Evolutionary conservation across 345 rosid genomes (phyloP).

Genomic region (Boechera retrofracta): DNA sequence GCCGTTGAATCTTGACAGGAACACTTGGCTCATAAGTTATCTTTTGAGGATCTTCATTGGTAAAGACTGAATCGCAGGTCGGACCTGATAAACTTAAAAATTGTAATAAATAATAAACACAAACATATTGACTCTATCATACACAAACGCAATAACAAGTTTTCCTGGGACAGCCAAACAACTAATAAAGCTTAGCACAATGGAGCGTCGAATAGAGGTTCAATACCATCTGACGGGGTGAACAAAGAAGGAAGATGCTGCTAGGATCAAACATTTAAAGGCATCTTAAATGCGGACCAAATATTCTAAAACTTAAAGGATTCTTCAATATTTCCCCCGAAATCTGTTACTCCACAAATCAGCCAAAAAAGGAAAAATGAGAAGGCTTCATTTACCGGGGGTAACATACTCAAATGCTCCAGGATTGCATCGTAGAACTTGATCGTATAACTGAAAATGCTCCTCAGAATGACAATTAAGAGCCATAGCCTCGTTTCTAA

Average conservation of each 20-base stretch:
- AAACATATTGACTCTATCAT: slow-evolving; percentile 22
- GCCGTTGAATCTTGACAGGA: slow-evolving; percentile 50
- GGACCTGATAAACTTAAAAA: slow-evolving; percentile 78
- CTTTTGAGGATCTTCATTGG: slow-evolving; percentile 53
- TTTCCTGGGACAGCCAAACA: slow-evolving; percentile 15
- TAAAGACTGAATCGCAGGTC: slow-evolving; percentile 55
- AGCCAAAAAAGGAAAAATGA: slow-evolving; percentile 29
- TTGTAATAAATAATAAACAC: slow-evolving; percentile 66
- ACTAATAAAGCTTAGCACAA: slow-evolving; percentile 28
- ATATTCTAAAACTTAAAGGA: slow-evolving; percentile 10
- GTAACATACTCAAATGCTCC: slow-evolving; percentile 85
- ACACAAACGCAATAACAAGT: slow-evolving; percentile 21
- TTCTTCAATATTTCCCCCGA: slow-evolving; percentile 14
- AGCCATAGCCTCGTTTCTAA: slow-evolving; percentile 58
- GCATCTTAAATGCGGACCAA: slow-evolving; percentile 29
- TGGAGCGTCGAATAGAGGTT: slow-evolving; percentile 19
- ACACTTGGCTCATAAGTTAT: slow-evolving; percentile 54
- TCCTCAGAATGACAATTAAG: slow-evolving; percentile 46
- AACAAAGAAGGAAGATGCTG: slow-evolving; percentile 35
- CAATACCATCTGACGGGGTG: slow-evolving; percentile 27
- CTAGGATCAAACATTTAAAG: slow-evolving; percentile 31
- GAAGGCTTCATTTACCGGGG: slow-evolving; percentile 72
- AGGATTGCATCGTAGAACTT: slow-evolving; percentile 67
- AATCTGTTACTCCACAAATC: slow-evolving; percentile 10
- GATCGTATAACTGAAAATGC: slow-evolving; percentile 63